Evolutionary conservation across 768 basidiomycete genomes (phyloP).

Genomic region (Grammothele lineata): DNA sequence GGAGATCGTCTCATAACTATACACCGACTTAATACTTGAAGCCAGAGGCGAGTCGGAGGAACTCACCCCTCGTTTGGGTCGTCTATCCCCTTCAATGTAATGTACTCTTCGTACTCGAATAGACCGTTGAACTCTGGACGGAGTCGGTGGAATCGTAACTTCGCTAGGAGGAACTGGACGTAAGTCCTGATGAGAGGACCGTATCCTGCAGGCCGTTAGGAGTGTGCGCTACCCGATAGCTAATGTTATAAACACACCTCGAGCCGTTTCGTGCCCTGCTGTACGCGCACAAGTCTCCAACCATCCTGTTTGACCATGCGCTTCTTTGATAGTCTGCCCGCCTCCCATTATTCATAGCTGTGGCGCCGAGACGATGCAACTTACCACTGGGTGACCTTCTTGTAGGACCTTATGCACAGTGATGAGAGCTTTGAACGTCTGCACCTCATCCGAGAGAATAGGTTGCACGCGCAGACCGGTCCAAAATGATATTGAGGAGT

Average conservation of each 20-base stretch:
- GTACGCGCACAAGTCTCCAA: conserved; percentile 95
- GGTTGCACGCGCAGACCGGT: conserved; percentile 95
- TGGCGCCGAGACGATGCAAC: conserved; percentile 18
- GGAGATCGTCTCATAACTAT: conserved; percentile 93
- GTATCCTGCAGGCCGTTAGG: conserved; percentile 57
- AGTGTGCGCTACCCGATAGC: background rate
- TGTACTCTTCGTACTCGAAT: conserved; percentile 99
- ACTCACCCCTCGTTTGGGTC: conserved; percentile 98
- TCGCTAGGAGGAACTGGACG: conserved; percentile 92
- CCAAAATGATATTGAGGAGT: conserved; percentile 97
- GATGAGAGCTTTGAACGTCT: conserved; percentile 97
- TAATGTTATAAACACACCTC: conserved; percentile 53
- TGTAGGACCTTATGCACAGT: conserved; percentile 97
- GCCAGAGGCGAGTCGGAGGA: background rate
- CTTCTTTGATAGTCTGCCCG: conserved; percentile 82
- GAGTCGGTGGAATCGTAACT: conserved; percentile 92
- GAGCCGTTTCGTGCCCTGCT: conserved; percentile 69
- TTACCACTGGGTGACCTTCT: conserved; percentile 92
- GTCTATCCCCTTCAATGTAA: conserved; percentile 94
- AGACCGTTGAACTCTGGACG: conserved; percentile 98
- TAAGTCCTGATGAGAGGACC: conserved; percentile 91
- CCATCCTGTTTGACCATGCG: conserved; percentile 96
- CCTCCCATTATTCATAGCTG: conserved; percentile 6
- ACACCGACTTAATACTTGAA: conserved; percentile 4
- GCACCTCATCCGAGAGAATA: conserved; percentile 93